Evolutionary conservation across 129 eudicot species (phyloP).

Genomic region (Escallonia rubra): DNA sequence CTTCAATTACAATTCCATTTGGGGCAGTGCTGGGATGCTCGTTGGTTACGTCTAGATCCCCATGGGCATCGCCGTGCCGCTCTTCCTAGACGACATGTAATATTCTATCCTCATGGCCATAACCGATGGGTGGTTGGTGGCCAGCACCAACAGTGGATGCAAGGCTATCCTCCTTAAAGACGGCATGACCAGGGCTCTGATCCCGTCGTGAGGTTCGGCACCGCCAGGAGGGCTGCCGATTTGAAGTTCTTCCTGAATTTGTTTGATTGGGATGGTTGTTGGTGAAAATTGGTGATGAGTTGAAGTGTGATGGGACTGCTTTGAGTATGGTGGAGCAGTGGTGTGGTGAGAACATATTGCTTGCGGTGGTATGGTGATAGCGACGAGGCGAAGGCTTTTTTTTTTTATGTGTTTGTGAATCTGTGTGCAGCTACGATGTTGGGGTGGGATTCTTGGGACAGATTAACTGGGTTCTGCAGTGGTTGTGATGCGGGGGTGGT

Average conservation of each 20-base stretch:
- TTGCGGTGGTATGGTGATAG: too few species aligned
- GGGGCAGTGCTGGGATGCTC: slow-evolving; percentile 92
- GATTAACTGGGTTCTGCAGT: too few species aligned
- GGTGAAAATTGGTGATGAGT: too few species aligned
- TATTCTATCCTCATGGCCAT: slow-evolving; percentile 79
- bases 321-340: too few species aligned
- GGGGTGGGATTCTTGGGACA: too few species aligned
- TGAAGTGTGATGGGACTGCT: too few species aligned
- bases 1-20: slow-evolving; percentile 58
- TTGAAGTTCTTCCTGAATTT: slow-evolving; percentile 59
- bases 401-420: too few species aligned
- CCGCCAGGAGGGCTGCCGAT: slow-evolving; percentile 71
- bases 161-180: slow-evolving; percentile 65
- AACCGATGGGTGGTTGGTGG: slow-evolving; percentile 75
- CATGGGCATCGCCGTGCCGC: slow-evolving; percentile 58
- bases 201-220: slow-evolving; percentile 60
- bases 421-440: too few species aligned
- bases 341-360: too few species aligned
- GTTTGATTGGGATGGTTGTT: too few species aligned
- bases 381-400: too few species aligned
- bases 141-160: slow-evolving; percentile 73
- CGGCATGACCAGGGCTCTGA: slow-evolving; percentile 82
- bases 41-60: slow-evolving; percentile 73
- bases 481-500: too few species aligned
- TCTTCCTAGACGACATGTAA: slow-evolving; percentile 52